A percentile compares a stretch with the other conserved stretches of the same genome.
Conservation (phyloP, 371 early-diverging fungal genomes). For the Rhizopus sp. region DNA sequence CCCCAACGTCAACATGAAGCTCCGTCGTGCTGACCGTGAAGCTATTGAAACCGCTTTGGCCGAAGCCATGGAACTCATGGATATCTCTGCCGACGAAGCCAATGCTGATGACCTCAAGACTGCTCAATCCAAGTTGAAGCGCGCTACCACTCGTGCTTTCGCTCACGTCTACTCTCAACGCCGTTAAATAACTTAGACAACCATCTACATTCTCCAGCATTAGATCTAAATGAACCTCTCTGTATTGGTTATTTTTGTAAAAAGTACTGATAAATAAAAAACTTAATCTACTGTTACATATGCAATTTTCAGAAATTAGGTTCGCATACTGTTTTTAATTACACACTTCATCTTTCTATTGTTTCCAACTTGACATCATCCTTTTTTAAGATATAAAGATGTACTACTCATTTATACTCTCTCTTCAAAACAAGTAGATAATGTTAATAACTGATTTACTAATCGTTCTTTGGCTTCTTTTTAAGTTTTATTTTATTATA, state of each 20-base stretch:
- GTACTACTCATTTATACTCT: no score
- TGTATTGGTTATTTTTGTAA: not conserved
- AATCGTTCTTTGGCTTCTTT: not conserved
- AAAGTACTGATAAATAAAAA: not conserved
- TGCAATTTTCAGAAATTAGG: not conserved
- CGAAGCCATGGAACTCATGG: constrained; percentile 84
- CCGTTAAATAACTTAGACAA: constrained; percentile 14
- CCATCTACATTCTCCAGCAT: not conserved
- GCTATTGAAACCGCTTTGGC: constrained; percentile 84
- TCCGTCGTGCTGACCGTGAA: constrained; percentile 74
- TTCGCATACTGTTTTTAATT: no score
- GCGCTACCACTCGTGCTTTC: constrained; percentile 68
- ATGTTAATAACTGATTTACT: not conserved
- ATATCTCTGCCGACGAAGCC: constrained; percentile 67
- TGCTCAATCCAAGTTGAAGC: constrained; percentile 87
- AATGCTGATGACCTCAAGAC: constrained; percentile 79
- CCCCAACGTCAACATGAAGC: constrained; percentile 77
- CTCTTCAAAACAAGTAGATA: not conserved
- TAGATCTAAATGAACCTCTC: not conserved
- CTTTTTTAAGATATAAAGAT: no score
- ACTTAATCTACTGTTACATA: not conserved
- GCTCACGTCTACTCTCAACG: constrained; percentile 47
- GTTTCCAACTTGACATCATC: no score
- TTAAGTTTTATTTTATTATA: not conserved
- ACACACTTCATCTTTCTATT: no score